phyloP scores from a whole-genome alignment of 2,329 filamentous ascomycete genomes.

The Hymenoscyphus albidus region DNA sequence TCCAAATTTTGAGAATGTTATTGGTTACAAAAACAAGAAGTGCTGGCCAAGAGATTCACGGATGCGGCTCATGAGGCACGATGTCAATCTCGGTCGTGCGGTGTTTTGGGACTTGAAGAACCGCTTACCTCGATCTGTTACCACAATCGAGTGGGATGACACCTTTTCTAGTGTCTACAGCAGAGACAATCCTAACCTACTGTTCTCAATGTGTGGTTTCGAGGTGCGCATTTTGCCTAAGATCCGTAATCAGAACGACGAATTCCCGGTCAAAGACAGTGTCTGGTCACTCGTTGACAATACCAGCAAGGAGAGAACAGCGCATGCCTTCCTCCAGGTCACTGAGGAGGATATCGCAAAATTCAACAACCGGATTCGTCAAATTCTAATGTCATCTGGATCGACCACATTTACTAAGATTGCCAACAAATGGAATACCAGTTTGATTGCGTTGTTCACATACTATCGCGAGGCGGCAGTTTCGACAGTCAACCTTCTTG shows the following conservation, averaged over 20 bases:
- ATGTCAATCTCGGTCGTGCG: constrained; percentile 94
- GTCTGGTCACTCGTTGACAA: constrained; percentile 98
- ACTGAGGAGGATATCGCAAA: constrained; percentile 98
- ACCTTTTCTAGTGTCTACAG: constrained; percentile 98
- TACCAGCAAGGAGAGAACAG: constrained; percentile 92
- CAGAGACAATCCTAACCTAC: constrained; percentile 90
- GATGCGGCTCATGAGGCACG: constrained; percentile 97
- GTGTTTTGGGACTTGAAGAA: constrained; percentile 99
- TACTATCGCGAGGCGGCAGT: constrained; percentile 98
- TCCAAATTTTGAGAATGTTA: constrained; percentile 98
- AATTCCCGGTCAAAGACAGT: constrained; percentile 95
- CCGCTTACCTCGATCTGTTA: constrained; percentile 86
- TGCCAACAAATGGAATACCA: constrained; percentile 99
- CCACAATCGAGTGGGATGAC: constrained; percentile 98
- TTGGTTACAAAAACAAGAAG: constrained; percentile 98
- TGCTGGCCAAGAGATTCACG: constrained; percentile 97
- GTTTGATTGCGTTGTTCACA: constrained; percentile 92
- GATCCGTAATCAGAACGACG: constrained; percentile 89
- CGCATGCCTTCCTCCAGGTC: constrained; percentile 94
- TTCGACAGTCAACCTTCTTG: constrained; percentile 86
- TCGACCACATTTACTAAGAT: constrained; percentile 99
- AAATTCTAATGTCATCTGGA: constrained; percentile 99
- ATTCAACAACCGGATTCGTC: constrained; percentile 97
- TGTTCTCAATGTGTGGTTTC: constrained; percentile 98
- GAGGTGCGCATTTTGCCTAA: constrained; percentile 96